Evolutionary conservation across 2,329 filamentous ascomycete genomes (phyloP).

Genomic region (Lecanosticta acicola): DNA sequence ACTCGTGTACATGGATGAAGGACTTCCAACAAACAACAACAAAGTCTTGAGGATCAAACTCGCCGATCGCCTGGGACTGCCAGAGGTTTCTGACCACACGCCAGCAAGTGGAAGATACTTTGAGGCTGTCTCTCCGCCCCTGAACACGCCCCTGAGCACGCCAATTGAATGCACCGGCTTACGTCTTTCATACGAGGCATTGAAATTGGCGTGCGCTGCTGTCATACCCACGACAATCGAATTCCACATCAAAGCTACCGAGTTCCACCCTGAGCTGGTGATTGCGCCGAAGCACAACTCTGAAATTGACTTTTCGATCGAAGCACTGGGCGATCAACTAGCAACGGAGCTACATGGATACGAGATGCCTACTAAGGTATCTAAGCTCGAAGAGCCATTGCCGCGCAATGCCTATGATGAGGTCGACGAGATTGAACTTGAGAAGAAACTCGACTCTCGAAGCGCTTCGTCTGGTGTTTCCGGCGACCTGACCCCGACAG

Average conservation of each 20-base stretch:
- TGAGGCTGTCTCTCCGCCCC: conserved; percentile 46
- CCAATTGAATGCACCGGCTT: conserved; percentile 33
- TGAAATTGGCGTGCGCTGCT: conserved; percentile 14
- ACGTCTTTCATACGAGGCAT: conserved; percentile 10
- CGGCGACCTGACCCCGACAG: conserved; percentile 23
- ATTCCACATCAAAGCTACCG: conserved; percentile 27
- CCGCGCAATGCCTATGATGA: conserved; percentile 17
- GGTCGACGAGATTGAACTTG: conserved; percentile 20
- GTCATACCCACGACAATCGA: conserved; percentile 21
- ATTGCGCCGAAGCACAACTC: conserved; percentile 26
- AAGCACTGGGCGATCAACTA: conserved; percentile 17
- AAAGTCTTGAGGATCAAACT: conserved; percentile 54
- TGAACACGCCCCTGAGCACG: conserved; percentile 43
- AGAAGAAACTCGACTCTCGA: conserved; percentile 9
- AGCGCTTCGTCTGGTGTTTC: background rate
- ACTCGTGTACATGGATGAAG: conserved; percentile 51
- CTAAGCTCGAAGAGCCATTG: conserved; percentile 25
- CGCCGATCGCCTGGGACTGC: conserved; percentile 44
- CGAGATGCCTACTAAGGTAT: conserved; percentile 25
- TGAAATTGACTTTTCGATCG: conserved; percentile 5
- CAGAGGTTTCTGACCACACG: conserved; percentile 42
- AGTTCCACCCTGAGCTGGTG: conserved; percentile 31
- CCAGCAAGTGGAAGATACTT: conserved; percentile 45
- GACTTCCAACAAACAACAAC: conserved; percentile 54
- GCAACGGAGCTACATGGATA: conserved; percentile 25